Evolutionary conservation across 2,329 filamentous ascomycete genomes (phyloP).

Genomic region (Apiospora aurea): DNA sequence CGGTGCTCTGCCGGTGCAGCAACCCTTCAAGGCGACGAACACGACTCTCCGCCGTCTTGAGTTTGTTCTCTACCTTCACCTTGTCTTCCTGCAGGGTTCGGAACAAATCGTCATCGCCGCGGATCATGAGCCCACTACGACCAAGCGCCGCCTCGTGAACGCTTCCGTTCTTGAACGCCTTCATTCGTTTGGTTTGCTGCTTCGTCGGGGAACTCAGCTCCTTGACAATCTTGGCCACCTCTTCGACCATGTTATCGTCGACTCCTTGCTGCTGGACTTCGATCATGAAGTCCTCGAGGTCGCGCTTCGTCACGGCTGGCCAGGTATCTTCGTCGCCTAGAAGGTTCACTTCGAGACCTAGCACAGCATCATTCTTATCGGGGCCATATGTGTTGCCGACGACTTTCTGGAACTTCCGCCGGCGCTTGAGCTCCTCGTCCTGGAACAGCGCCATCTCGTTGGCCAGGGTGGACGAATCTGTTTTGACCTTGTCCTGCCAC

Average conservation of each 20-base stretch:
- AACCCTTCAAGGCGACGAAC: constrained; percentile 92
- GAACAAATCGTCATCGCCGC: constrained; percentile 85
- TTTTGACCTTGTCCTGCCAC: constrained; percentile 90
- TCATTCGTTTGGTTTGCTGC: constrained; percentile 84
- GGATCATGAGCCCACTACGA: constrained; percentile 83
- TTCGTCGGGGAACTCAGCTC: constrained; percentile 84
- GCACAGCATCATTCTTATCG: constrained; percentile 71
- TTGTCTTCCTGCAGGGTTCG: constrained; percentile 85
- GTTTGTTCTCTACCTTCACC: constrained; percentile 71
- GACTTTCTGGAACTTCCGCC: constrained; percentile 89
- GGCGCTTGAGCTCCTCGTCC: constrained; percentile 88
- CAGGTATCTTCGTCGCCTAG: constrained; percentile 81
- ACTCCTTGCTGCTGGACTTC: constrained; percentile 69
- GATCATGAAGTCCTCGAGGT: constrained; percentile 77
- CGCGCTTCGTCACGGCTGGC: constrained; percentile 78
- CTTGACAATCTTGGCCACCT: constrained; percentile 77
- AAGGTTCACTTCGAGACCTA: constrained; percentile 85
- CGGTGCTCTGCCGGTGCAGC: constrained; percentile 80
- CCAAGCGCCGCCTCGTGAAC: constrained; percentile 89
- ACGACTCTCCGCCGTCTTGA: constrained; percentile 86
- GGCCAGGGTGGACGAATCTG: constrained; percentile 84
- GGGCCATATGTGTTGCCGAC: constrained; percentile 77
- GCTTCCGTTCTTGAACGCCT: constrained; percentile 96
- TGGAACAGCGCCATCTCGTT: constrained; percentile 93
- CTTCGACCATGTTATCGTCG: constrained; percentile 70